phyloP scores from a whole-genome alignment of 768 basidiomycete species.

The Tylopilus rubrobrunneus region DNA sequence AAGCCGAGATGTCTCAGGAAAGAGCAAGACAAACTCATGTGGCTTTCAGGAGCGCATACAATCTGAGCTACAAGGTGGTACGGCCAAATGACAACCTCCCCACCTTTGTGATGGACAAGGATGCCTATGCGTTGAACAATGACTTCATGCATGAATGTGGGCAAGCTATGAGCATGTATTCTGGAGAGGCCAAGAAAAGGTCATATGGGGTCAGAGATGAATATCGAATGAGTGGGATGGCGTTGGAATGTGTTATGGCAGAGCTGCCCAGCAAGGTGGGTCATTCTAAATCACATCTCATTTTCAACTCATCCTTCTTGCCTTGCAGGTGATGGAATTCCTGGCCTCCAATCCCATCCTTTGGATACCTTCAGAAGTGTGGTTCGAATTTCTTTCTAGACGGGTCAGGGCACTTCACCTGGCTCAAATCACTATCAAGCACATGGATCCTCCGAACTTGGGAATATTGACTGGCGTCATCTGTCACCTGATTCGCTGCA shows the following conservation, averaged over 20 bases:
- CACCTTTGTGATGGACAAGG: background rate
- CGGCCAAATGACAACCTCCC: constrained; percentile 1
- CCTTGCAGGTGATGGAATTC: background rate
- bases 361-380: constrained; percentile 1
- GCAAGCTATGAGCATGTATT: background rate
- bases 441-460: background rate
- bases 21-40: background rate
- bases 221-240: constrained; percentile 6
- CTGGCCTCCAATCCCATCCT: constrained; percentile 1
- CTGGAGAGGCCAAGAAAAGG: background rate
- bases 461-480: constrained; percentile 7
- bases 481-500: constrained; percentile 1
- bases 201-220: constrained; percentile 8
- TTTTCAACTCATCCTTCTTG: no score
- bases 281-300: no score
- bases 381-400: constrained; percentile 6
- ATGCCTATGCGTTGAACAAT: background rate
- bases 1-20: background rate
- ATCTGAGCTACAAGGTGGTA: background rate
- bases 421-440: no score
- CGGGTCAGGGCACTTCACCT: background rate
- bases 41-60: background rate
- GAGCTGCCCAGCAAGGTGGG: no score
- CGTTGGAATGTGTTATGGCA: background rate
- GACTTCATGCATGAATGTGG: background rate